Base-by-base conservation (phyloP, 1,284 basidiomycete genomes). In the Apiotrichum akiyoshidainum region DNA sequence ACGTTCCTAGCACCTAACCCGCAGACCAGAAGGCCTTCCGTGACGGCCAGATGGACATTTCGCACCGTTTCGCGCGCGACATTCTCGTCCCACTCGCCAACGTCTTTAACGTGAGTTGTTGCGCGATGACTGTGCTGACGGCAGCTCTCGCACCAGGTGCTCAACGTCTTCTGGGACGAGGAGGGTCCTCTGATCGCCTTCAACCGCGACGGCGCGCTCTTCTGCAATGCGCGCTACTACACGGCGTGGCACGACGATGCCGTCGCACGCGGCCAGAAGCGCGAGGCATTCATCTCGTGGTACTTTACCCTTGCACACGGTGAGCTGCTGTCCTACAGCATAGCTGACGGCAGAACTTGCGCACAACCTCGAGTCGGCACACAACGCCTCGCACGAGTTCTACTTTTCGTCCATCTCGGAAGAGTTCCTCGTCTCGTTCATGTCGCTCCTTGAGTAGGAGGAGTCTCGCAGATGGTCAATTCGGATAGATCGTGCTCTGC, bases 341-440 rank as follows among this genome's bases (percentile, higher is more conserved):
- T 5, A 45, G 14, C 35, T 48, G 41, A 22, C 33, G 4, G 14
- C 54, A 72, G 72, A 75, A 50, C 63, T 75, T 0, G 73, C 73
- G 6, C 73, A 75, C 54, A 75, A 74, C 55, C 65, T 75, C 26
- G 74, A 76, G 59, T 65, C 67, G 9, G 70, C 68, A 11, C 81
- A 82, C 63, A 81, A 82, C 62, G 67, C 78, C 1, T 69, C 80
- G 71, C 92, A 95, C 70, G 90, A 93, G 67, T 97, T 95, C 75
- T 96, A 92, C 76, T 94, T 96, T 70, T 91, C 90, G 35, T 86
- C 88, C 8, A 89, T 97, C 21, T 89, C 89, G 61, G 91, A 96
- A 75, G 83, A 81, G 64, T 81, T 81, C 63, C 74, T 83, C 41
- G 31, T 52, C 3, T 5, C 31, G 26, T 44, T 52, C 33, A 19